A percentile compares a stretch with the other conserved stretches of the same genome.
Evolutionary conservation across 2,329 filamentous ascomycete species (phyloP).

Genomic region (Boeremia lycopersici): DNA sequence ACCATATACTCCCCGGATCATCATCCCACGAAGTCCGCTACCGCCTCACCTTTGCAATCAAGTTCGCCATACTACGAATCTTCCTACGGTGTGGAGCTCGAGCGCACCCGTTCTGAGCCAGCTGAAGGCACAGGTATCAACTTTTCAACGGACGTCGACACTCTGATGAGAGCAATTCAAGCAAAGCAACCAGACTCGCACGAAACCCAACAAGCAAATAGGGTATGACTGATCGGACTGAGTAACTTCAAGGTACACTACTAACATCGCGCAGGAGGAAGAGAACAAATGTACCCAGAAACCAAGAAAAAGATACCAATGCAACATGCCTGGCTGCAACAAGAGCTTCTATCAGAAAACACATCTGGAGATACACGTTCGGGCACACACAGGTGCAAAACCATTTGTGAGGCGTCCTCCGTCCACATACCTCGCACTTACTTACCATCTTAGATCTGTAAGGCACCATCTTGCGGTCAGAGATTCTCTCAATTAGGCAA

Average conservation of each 20-base stretch:
- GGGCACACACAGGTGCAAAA: slow-evolving; percentile 87
- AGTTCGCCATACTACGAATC: slow-evolving; percentile 47
- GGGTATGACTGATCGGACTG: slow-evolving; percentile 33
- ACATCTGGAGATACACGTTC: slow-evolving; percentile 86
- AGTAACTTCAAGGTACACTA: not conserved
- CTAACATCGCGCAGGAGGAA: slow-evolving; percentile 23
- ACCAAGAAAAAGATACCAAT: slow-evolving; percentile 72
- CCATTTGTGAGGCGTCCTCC: slow-evolving; percentile 72
- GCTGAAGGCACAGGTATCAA: slow-evolving; percentile 56
- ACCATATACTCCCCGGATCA: slow-evolving; percentile 30
- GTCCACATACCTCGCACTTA: not conserved
- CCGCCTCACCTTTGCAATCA: slow-evolving; percentile 50
- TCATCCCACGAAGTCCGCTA: slow-evolving; percentile 52
- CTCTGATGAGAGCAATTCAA: slow-evolving; percentile 88
- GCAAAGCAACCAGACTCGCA: slow-evolving; percentile 59
- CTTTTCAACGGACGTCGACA: slow-evolving; percentile 84
- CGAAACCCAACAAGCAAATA: slow-evolving; percentile 31
- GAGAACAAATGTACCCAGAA: slow-evolving; percentile 42
- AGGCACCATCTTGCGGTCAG: slow-evolving; percentile 73
- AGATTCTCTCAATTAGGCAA: slow-evolving; percentile 91
- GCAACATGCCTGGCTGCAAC: slow-evolving; percentile 73
- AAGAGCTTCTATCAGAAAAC: slow-evolving; percentile 92
- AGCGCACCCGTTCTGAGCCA: slow-evolving; percentile 53
- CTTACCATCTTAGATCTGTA: slow-evolving; percentile 61
- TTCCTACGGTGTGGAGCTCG: slow-evolving; percentile 46